Evolutionary conservation across 176 grass and related monocot species (phyloP), one percentile per base, ranked within the genome.

Genomic region (Musa troglodytarum): DNA sequence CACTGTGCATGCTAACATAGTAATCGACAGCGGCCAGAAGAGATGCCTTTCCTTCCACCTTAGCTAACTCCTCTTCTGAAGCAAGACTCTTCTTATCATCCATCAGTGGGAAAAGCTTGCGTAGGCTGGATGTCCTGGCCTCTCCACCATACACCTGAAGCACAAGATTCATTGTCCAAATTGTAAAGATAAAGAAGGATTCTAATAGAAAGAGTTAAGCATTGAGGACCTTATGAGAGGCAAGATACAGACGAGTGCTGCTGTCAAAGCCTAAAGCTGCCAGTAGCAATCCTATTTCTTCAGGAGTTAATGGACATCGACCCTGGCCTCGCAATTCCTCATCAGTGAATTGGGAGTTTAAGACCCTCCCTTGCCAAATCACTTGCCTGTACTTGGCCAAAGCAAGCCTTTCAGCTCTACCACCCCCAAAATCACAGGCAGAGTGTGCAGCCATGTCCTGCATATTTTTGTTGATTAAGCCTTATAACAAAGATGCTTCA

Each of bases 371-470:
- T 86, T 93, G 90, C 94, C 94, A 97, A 71, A 97, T 88, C 72
- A 93, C 87, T 75, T 93, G 89, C 72, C 94, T 88, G 68, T 97
- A 97, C 69, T 97, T 98, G 52, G 90, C 94, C 29, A 98, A 54
- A 79, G 94, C 94, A 78, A 98, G 72, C 63, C 81, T 83, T 79
- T 98, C 94, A 78, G 90, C 90, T 84, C 79, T 91, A 53, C 94
- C 94, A 65, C 90, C 90, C 20, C 88, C 90, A 65, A 98, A 98
- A 75, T 98, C 82, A 65, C 90, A 98, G 13, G 90, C 82, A 80
- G 90, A 98, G 82, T 98, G 94, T 70, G 94, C 94, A 77, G 90
- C 90, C 90, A 98, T 98, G 78, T 98, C 94, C 90, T 98, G 76
- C 43, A 73, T 65, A 52, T 63, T 54, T 9, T 79, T 29, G 17